Base-by-base conservation (phyloP, 345 rosid genomes). In the Melaleuca quinquenervia region DNA sequence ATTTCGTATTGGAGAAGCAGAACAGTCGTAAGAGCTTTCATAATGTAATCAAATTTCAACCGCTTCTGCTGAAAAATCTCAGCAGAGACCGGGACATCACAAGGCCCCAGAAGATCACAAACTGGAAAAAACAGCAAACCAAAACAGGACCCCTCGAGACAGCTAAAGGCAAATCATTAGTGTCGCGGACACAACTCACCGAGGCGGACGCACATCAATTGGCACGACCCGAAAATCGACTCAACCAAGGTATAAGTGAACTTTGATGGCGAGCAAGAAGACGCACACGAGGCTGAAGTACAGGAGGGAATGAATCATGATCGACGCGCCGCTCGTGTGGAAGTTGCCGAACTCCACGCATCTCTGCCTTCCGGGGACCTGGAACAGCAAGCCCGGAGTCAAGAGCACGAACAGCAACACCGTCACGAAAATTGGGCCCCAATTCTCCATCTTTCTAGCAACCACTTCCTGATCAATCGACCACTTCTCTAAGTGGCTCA, bases 341-440 rank as follows among this genome's bases (percentile, higher is more conserved):
- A 92, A 92, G 88, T 87, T 92, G 48, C 94, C 94, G 27, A 94
- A 91, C 85, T 92, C 96, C 32, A 92, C 87, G 44, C 86, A 85
- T 52, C 90, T 83, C 6, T 85, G 91, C 48, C 84, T 90, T 15
- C 95, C 95, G 0, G 95, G 94, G 12, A 92, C 84, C 91, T 92
- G 94, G 82, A 94, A 92, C 89, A 94, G 58, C 86, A 92, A 88
- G 5, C 94, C 96, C 9, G 96, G 94, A 2, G 91, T 88, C 84
- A 94, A 58, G 83, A 94, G 88, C 82, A 94, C 88, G 27, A 89
- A 92, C 90, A 91, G 86, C 52, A 94, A 45, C 91, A 90, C 89
- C 26, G 95, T 88, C 83, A 93, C 92, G 26, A 93, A 88, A 60
- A 93, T 88, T 7, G 95, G 95, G 6, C 94, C 95, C 97, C 95